Evolutionary conservation across 352 stramenopile genomes (phyloP), one percentile per base, ranked within the genome.

Genomic region (Phytopythium boreale): DNA sequence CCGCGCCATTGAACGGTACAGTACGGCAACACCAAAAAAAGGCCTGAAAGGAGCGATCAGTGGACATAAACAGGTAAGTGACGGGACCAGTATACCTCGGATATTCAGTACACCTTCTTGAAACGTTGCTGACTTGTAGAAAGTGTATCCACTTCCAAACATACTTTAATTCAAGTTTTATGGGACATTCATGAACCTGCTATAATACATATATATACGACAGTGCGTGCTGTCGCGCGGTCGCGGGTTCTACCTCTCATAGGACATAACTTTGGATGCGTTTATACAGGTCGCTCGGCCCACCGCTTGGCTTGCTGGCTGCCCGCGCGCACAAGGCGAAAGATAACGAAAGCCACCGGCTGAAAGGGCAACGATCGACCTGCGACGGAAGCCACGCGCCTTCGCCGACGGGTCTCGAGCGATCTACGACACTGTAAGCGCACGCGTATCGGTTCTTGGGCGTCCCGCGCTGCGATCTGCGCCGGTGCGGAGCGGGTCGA

Each of bases 261-360:
- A 24, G 2, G 10, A 8, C 36, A 60, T 60, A 60, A 24, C 55
- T 49, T 47, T 50, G 55, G 11, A 15, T 50, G n/a, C 20, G 4
- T 22, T 12, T 20, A 50, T 49, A 60, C 31, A 60, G 55, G 55
- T 60, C 19, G 6, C 6, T 17, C 2, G 47, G 10, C 37, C 55
- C 53, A 34, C 26, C 36, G 36, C 36, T 60, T 60, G 55, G 55
- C 55, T 50, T 50, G 55, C 36, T 50, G 36, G 55, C 55, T 60
- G 55, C 36, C 55, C 22, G 26, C 52, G 52, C 55, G 36, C 55
- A 56, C 27, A 49, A n/a, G 37, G 34, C 34, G 34, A 50, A 50
- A 60, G 55, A 60, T 60, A 60, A 60, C 55, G 49, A 56, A 56
- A 37, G 49, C 55, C 55, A 47, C 31, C 36, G 36, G 20, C 53